Evolutionary conservation across 225 moss, liverwort and hornwort species (phyloP).

Genomic region (Thuidium tamariscinum): DNA sequence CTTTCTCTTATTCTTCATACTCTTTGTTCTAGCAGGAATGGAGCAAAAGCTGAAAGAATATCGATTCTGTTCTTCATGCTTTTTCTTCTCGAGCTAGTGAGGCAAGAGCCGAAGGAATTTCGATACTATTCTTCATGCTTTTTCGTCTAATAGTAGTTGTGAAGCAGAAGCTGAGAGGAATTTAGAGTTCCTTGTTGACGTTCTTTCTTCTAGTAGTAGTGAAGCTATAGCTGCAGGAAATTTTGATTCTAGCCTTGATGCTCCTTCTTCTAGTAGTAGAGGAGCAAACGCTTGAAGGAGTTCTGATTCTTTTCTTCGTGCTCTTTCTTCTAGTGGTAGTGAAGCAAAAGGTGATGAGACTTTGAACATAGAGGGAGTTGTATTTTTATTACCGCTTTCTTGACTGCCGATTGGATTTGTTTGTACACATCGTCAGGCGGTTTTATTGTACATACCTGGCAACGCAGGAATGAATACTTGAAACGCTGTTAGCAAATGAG

Average conservation of each 20-base stretch:
- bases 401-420: slow-evolving; percentile 18
- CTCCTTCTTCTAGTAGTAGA: not conserved
- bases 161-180: not conserved
- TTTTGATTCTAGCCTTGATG: not conserved
- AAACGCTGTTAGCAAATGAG: not conserved
- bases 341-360: not conserved
- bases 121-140: not conserved
- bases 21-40: not conserved
- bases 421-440: slow-evolving; percentile 33
- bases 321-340: not conserved
- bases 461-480: not conserved
- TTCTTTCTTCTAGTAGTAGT: not conserved
- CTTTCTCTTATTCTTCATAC: not conserved
- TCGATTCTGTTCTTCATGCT: not conserved
- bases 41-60: not conserved
- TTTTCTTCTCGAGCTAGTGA: not conserved
- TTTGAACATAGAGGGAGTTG: not conserved
- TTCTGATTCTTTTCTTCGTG: not conserved
- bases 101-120: not conserved
- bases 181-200: not conserved
- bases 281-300: not conserved
- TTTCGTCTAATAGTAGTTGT: not conserved
- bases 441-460: slow-evolving; percentile 23
- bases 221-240: not conserved
- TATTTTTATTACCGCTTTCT: slow-evolving; percentile 12